Evolutionary conservation across 352 stramenopile genomes (phyloP), one percentile per base, ranked within the genome.

Genomic region (Plasmopara muralis): DNA sequence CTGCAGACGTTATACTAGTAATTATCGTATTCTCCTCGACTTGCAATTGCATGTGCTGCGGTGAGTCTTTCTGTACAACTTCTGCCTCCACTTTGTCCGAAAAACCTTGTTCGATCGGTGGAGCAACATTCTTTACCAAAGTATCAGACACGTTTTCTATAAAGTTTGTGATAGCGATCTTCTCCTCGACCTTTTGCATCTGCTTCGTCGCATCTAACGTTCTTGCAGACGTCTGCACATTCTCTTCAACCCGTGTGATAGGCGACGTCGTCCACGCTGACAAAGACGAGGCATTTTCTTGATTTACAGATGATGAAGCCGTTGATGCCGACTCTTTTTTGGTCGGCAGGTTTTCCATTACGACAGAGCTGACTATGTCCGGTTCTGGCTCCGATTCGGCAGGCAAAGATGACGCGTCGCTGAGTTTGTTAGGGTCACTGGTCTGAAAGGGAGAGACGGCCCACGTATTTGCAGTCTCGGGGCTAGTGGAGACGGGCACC

Each of bases 381-480:
- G 60, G 64, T 50, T 77, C 65, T 1, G 62, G 64, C 18, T 77
- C 61, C 14, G 47, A 45, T 55, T 68, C 57, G 6, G 55, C 28
- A 6, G 58, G 43, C 20, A 50, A 43, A 6, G 41, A 50, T 15
- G 46, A 37, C 29, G 43, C 30, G 13, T 55, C 50, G 13, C 62
- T 25, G 0, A 55, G 47, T 38, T 63, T 61, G 50, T 74, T 74
- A 5, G 68, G 68, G 54, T 77, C 69, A 37, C 37, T 72, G 1
- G 48, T 73, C 61, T 77, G 68, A 50, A 73, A 72, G 9, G 64
- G 68, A 16, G 61, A 69, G 16, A 77, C 68, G 18, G 64, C 58
- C 68, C 68, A 77, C 1, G 64, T 64, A 33, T 61, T 77, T 12
- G 57, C 47, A 14, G 60, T 29, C 41, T 66, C 42, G 28, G 63